These are phyloP conservation scores for Coemansia sp. DNA, from an alignment of 192 early-diverging fungal genomes.

Conservation along the genomic window DNA sequence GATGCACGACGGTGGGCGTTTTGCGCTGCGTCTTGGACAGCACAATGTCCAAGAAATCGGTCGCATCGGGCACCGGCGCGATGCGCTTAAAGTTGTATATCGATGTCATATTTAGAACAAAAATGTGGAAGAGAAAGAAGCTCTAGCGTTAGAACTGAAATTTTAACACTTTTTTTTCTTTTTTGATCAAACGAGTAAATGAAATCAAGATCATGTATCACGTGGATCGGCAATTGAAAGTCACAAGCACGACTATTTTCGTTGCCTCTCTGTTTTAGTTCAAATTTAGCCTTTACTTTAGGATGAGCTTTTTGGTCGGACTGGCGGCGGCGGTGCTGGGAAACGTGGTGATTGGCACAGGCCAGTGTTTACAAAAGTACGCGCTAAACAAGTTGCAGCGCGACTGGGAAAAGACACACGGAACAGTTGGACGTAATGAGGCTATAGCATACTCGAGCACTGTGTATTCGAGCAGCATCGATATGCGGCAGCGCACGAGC, in stretches of 20 bases:
- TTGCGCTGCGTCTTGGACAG: slow-evolving; percentile 99
- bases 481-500: slow-evolving; percentile 26
- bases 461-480: slow-evolving; percentile 11
- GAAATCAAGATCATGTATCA: slow-evolving; percentile 1
- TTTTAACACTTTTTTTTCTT: not conserved
- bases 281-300: not conserved
- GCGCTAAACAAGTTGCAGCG: slow-evolving; percentile 45
- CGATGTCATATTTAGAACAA: slow-evolving; percentile 44
- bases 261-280: not conserved
- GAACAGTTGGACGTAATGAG: slow-evolving; percentile 11
- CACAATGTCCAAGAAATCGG: slow-evolving; percentile 97
- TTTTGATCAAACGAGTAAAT: not conserved
- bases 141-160: not conserved
- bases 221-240: not conserved
- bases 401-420: slow-evolving; percentile 25
- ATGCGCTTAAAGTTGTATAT: slow-evolving; percentile 99
- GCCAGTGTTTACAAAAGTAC: slow-evolving; percentile 54
- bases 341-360: slow-evolving; percentile 53
- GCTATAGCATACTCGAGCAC: slow-evolving; percentile 7
- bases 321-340: slow-evolving; percentile 42
- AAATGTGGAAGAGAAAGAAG: not conserved
- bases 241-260: no score
- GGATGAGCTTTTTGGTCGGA: slow-evolving; percentile 44
- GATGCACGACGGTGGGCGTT: slow-evolving; percentile 93
- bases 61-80: slow-evolving; percentile 85